Evolutionary conservation across 164 flowering plant genomes (phyloP), one percentile per base, ranked within the genome.

Genomic region (Magnolia sinica): DNA sequence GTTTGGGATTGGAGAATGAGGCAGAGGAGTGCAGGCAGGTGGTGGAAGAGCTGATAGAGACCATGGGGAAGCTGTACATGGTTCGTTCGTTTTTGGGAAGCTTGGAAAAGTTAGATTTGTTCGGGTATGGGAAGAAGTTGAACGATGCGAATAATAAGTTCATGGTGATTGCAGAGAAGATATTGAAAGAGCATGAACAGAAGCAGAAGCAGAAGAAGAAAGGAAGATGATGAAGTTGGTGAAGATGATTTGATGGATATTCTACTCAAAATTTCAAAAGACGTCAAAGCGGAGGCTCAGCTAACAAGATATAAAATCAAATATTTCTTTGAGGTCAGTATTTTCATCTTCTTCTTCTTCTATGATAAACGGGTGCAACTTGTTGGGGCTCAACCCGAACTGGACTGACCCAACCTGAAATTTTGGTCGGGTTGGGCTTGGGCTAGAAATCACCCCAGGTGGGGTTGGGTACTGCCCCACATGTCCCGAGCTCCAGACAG

Each of bases 261-360:
- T 64, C 75, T 91, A 51, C 89, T 90, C 3, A 86, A 84, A 65
- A 71, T 80, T 13, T 49, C 76, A 18, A 84, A 89, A 31, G 83
- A 87, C 55, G 80, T 81, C 11, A 77, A 71, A 4, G 49, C 84
- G 16, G 92, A 89, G 74, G 63, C 87, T 11, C 79, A 69, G 37
- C 18, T 91, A 7, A 88, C 84, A 2, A 85, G 85, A 75, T 78
- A 82, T 19, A 82, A 88, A 58, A 84, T 91, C 70, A 91, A 89
- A 73, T 90, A 86, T 20, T 73, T 90, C n/a, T 68, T 90, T 23
- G 24, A 83, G 91, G 95, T 89, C 82, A 14, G 58, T 68, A 8
- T 29, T 29, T 76, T 18, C 49, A 69, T 24, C 50, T 24, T 69
- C 18, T n/a, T 3, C 8, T 7, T 13, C 50, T 37, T 27, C 10